phyloP scores from a whole-genome alignment of 2,329 filamentous ascomycete species.

The Immersiporthe knoxdaviesiana region DNA sequence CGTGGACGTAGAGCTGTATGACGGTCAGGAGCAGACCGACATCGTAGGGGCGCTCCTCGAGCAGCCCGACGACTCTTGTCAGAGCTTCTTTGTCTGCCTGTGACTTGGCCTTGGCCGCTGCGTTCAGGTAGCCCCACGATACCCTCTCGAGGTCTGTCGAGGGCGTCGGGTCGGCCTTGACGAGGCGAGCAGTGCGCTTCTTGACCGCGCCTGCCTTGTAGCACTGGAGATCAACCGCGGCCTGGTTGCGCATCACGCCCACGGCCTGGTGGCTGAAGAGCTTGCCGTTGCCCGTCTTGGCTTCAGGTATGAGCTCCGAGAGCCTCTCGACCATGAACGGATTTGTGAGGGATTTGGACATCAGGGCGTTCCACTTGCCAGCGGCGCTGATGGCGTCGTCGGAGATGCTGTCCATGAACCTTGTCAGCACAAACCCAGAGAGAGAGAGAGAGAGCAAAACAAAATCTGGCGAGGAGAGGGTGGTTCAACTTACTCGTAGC shows the following conservation, averaged over 20 bases:
- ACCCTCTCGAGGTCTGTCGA: conserved; percentile 34
- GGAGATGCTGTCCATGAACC: conserved; percentile 55
- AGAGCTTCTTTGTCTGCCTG: conserved; percentile 68
- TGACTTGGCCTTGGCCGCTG: conserved; percentile 72
- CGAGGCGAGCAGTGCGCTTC: conserved; percentile 49
- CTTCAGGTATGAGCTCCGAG: conserved; percentile 56
- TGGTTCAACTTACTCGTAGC: conserved; percentile 57
- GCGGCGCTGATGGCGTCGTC: conserved; percentile 70
- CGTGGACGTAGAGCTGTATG: conserved; percentile 77
- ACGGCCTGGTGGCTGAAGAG: conserved; percentile 73
- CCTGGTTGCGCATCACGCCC: conserved; percentile 64
- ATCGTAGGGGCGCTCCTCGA: conserved; percentile 77
- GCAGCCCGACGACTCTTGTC: conserved; percentile 68
- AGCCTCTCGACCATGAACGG: conserved; percentile 70
- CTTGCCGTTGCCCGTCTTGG: conserved; percentile 59
- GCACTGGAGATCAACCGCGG: conserved; percentile 66
- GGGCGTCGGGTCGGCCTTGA: conserved; percentile 39
- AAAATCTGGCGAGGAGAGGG: neutral
- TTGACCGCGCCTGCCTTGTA: conserved; percentile 69
- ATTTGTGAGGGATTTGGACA: conserved; percentile 56
- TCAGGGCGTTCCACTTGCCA: conserved; percentile 64
- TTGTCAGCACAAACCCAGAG: conserved; percentile 36
- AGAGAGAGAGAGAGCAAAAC: neutral
- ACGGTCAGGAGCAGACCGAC: conserved; percentile 79
- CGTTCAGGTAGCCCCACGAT: conserved; percentile 57